Conservation (phyloP, 2,329 filamentous ascomycete genomes). For the Beauveria australis region DNA sequence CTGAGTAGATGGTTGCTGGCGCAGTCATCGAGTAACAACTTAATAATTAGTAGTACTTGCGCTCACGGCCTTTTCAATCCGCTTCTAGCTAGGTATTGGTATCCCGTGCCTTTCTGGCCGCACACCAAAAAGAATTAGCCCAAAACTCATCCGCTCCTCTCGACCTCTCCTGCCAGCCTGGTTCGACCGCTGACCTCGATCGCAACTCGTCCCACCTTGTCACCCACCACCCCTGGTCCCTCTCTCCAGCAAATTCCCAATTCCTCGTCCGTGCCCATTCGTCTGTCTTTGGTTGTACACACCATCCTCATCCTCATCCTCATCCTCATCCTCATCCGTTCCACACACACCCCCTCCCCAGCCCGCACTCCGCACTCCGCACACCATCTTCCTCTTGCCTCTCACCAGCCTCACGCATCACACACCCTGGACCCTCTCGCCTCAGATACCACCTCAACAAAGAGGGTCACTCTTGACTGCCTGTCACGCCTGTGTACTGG, state of each 20-base stretch:
- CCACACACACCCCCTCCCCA: neutral
- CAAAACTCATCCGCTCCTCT: neutral
- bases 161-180: neutral
- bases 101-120: neutral
- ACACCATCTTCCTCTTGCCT: neutral
- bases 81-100: neutral
- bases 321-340: neutral
- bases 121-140: neutral
- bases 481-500: no score
- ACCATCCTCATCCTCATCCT: neutral
- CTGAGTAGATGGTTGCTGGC: neutral
- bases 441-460: constrained; percentile 11
- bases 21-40: neutral
- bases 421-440: constrained; percentile 3
- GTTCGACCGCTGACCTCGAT: constrained; percentile 5
- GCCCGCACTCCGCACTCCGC: neutral
- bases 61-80: neutral
- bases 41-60: no score
- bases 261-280: constrained; percentile 3
- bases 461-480: neutral
- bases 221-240: neutral
- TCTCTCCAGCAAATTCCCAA: neutral
- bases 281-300: neutral
- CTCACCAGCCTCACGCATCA: neutral
- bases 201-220: constrained; percentile 7